A percentile compares a stretch with the other conserved stretches of the same genome.
Conservation (phyloP, 2,329 filamentous ascomycete genomes). For the Thelonectria discophora region DNA sequence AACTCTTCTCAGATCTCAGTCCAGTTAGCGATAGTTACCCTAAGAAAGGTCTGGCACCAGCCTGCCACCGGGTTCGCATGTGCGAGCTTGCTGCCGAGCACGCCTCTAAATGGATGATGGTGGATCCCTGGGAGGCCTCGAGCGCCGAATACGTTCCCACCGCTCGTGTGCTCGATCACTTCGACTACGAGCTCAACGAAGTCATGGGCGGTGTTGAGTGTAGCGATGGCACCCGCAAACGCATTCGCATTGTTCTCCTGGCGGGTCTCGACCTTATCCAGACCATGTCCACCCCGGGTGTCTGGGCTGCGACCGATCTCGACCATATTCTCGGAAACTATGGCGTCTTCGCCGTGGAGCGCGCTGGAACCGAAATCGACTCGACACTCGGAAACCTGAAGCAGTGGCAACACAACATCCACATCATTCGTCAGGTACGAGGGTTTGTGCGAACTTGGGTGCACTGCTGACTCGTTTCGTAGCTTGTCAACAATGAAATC, state of each 20-base stretch:
- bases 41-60: conserved; percentile 51
- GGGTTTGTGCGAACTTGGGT: not conserved
- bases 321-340: conserved; percentile 88
- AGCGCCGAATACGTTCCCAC: conserved; percentile 86
- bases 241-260: conserved; percentile 79
- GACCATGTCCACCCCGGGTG: conserved; percentile 76
- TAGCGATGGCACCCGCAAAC: conserved; percentile 70
- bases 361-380: conserved; percentile 87
- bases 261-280: conserved; percentile 80
- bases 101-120: conserved; percentile 79
- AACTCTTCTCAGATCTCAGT: conserved; percentile 45
- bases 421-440: conserved; percentile 73
- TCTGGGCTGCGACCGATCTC: conserved; percentile 87
- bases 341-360: conserved; percentile 86
- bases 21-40: conserved; percentile 42
- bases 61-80: conserved; percentile 68
- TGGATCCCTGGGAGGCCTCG: conserved; percentile 88
- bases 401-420: conserved; percentile 84
- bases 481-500: conserved; percentile 84
- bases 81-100: conserved; percentile 81
- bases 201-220: conserved; percentile 79
- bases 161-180: conserved; percentile 88
- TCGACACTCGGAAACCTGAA: conserved; percentile 85
- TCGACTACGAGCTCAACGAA: conserved; percentile 86
- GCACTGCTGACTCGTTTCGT: conserved; percentile 18